These are phyloP conservation scores for Alternaria triticina DNA, from an alignment of 2,329 filamentous ascomycete genomes.

Conservation along the genomic window DNA sequence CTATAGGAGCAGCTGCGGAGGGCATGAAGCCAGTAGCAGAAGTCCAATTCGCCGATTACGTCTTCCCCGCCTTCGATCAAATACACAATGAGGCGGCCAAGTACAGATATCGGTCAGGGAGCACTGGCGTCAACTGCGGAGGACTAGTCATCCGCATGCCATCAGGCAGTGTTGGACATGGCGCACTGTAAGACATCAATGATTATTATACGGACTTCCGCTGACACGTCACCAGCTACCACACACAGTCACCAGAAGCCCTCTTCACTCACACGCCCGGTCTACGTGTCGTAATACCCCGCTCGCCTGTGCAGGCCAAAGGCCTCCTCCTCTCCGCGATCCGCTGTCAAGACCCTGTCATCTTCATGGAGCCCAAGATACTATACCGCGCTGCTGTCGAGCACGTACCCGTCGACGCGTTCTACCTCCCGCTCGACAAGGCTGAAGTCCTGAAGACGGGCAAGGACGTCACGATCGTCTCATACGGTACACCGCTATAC, in stretches of 20 bases:
- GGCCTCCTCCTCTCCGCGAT: constrained; percentile 80
- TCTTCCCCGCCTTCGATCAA: constrained; percentile 92
- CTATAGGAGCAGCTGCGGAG: constrained; percentile 85
- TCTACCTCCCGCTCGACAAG: constrained; percentile 83
- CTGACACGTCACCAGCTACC: constrained; percentile 61
- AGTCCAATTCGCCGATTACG: constrained; percentile 95
- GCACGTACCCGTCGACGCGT: constrained; percentile 81
- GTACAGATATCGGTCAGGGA: constrained; percentile 76
- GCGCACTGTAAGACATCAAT: constrained; percentile 64
- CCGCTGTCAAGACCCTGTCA: constrained; percentile 79
- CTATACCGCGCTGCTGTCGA: constrained; percentile 91
- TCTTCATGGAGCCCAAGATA: constrained; percentile 95
- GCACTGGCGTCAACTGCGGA: constrained; percentile 63
- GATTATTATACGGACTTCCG: not conserved
- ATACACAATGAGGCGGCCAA: constrained; percentile 93
- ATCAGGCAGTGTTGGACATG: constrained; percentile 86
- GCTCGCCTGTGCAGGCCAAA: constrained; percentile 87
- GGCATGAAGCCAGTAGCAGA: constrained; percentile 93
- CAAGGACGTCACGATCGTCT: constrained; percentile 80
- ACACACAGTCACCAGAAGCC: constrained; percentile 87
- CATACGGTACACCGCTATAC: constrained; percentile 89
- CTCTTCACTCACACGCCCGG: constrained; percentile 90
- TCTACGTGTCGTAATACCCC: constrained; percentile 81
- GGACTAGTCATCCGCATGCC: constrained; percentile 91
- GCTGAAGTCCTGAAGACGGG: constrained; percentile 84